Evolutionary conservation across 495 filamentous ascomycete genomes (phyloP), one percentile per base, ranked within the genome.

Genomic region (Neurospora pannonica): DNA sequence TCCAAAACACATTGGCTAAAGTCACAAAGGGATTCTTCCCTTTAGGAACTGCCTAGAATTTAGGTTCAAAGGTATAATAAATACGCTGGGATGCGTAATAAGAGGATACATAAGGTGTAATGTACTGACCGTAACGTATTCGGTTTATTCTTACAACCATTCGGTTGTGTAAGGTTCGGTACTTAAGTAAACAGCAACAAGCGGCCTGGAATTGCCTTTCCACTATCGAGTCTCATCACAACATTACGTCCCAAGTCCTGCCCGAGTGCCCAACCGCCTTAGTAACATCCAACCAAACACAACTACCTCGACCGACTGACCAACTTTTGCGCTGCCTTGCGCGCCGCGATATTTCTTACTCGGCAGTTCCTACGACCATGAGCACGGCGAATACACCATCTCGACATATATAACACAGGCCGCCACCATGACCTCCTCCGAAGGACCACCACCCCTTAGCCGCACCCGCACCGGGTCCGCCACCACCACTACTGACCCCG

Each of bases 401-500:
- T 67, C 54, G 28, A 67, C 28, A 67, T 34, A 9, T 19, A 67
- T 72, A 36, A 17, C 21, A 19, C 17, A 28, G 10, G 13, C 67
- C 38, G 31, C 74, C 19, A 67, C 13, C 21, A 84, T 84, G 81
- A 74, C 77, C 9, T 37, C 80, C 43, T 70, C 79, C 17, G 79
- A 81, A 36, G 76, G 76, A 5, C 70, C 71, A 70, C 79, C 81
- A 17, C 69, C 79, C 39, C 54, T 67, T 34, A 34, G 54, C 15
- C 54, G 54, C 15, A 34, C 54, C 28, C 54, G 54, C 2, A 67
- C 54, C 7, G 76, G 75, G 15, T 84, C 83, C 38, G 67, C 80
- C 0, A 74, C 79, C 10, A 71, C 81, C 71, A 74, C 79, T 9
- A 71, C 81, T 71, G 83, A 85, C 38, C 76, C 80, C 9, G 78